Evolutionary conservation across 1,139 yeast genomes (phyloP), one percentile per base, ranked within the genome.

Genomic region (Suhomyces chickasaworum): DNA sequence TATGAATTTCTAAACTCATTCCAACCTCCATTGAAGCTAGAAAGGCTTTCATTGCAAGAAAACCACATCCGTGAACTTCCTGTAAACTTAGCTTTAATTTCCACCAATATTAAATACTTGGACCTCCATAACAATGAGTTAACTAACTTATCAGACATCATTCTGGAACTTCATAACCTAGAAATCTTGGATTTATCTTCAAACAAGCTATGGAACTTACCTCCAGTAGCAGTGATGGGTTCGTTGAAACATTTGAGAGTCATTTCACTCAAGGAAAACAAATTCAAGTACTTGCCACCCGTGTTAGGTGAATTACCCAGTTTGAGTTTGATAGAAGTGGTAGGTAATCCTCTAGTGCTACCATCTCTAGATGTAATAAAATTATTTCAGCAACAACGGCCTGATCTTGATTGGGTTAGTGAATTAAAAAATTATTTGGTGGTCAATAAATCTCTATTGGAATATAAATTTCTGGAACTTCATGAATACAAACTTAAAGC

Each of bases 161-260:
- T 65, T 50, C 69, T 52, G 58, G 76, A 64, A 45, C 77, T 75
- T 54, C 64, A 56, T 50, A 68, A 65, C 7, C 67, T 88, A 47
- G 91, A 86, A 55, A 83, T 84, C 42, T 66, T 88, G 41, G 95
- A 89, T 61, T 64, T 88, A 23, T 83, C 91, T 27, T 69, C 75
- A 37, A 88, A 88, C 59, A 68, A 65, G 39, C 63, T 85, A 48
- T 51, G 55, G 27, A 59, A 67, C 32, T 58, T 68, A 30, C 75
- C 81, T 48, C 82, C 77, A 15, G 12, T 38, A 12, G 16, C 41
- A 3, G 36, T 36, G 3, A 38, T 50, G 37, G 41, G 42, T 4
- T 56, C 60, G 44, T 63, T 86, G 56, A 69, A 61, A 44, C 69
- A 69, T 46, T 64, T 85, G 48, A 75, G 77, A 53, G 84, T 85